Percentiles rank a stretch among this genome's conserved stretches.
phyloP scores from a whole-genome alignment of 345 rosid species.

The Eucalyptus cloeziana region DNA sequence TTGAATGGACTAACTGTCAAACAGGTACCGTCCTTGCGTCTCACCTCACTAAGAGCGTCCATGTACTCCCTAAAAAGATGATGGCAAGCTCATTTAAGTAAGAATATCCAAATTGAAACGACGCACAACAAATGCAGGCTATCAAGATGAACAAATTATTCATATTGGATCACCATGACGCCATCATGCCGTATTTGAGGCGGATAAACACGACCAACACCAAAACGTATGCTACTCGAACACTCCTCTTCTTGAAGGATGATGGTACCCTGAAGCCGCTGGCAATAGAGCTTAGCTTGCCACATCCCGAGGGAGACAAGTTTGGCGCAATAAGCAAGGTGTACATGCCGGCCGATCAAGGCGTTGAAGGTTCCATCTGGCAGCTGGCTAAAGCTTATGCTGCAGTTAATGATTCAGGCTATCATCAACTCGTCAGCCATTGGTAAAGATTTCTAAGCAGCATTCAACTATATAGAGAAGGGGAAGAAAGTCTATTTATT shows the following conservation, averaged over 20 bases:
- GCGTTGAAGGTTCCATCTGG: slow-evolving; percentile 60
- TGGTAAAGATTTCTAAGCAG: slow-evolving; percentile 32
- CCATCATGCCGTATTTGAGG: slow-evolving; percentile 55
- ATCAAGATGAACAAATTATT: slow-evolving; percentile 40
- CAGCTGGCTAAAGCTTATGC: slow-evolving; percentile 86
- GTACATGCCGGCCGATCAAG: slow-evolving; percentile 58
- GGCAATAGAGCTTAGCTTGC: slow-evolving; percentile 68
- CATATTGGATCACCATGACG: slow-evolving; percentile 15
- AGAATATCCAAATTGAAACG: not conserved
- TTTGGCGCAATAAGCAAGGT: slow-evolving; percentile 58
- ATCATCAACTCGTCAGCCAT: slow-evolving; percentile 78
- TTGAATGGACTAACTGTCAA: slow-evolving; percentile 57
- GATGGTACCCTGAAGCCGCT: slow-evolving; percentile 73
- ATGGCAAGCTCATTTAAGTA: not conserved
- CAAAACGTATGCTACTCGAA: slow-evolving; percentile 51
- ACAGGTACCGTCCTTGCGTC: slow-evolving; percentile 3
- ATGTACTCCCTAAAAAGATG: not conserved
- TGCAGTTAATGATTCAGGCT: slow-evolving; percentile 70
- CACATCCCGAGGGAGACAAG: slow-evolving; percentile 51
- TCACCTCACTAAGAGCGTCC: not conserved
- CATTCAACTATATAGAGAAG: not conserved
- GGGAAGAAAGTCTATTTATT: not conserved
- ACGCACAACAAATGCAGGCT: slow-evolving; percentile 21
- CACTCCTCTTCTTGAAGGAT: slow-evolving; percentile 54
- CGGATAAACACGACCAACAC: slow-evolving; percentile 47